phyloP scores from a whole-genome alignment of 169 alveolate species.

The Plasmodium coatneyi region DNA sequence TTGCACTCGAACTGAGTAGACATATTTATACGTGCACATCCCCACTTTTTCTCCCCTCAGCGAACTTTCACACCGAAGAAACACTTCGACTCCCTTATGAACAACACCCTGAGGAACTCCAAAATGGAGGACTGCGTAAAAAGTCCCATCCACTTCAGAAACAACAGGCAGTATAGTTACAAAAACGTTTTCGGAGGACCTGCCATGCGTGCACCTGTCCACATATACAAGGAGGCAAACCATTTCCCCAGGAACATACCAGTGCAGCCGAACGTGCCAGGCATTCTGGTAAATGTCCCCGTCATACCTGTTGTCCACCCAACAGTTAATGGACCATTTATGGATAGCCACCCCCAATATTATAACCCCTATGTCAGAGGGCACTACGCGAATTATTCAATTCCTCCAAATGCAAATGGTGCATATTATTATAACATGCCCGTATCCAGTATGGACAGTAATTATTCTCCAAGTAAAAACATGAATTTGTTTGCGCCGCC shows the following conservation, averaged over 20 bases:
- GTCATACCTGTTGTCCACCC: conserved; percentile 33
- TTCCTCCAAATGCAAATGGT: conserved; percentile 19
- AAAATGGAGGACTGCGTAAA: conserved; percentile 23
- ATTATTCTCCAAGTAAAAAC: conserved; percentile 53
- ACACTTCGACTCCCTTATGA: conserved; percentile 14
- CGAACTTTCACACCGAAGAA: not conserved
- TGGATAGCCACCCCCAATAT: conserved; percentile 27
- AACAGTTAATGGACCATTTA: conserved; percentile 5
- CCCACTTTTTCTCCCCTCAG: not conserved
- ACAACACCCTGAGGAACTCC: conserved; percentile 25
- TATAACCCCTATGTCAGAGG: conserved; percentile 41
- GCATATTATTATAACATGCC: conserved; percentile 43
- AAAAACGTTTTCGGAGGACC: conserved; percentile 40
- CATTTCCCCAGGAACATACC: conserved; percentile 30
- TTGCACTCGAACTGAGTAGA: not conserved
- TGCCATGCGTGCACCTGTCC: not conserved
- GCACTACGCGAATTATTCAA: conserved; percentile 33
- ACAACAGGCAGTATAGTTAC: conserved; percentile 9
- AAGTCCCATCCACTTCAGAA: conserved; percentile 29
- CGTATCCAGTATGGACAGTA: conserved; percentile 24
- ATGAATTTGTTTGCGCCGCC: conserved; percentile 23
- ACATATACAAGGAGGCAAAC: conserved; percentile 27
- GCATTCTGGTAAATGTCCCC: conserved; percentile 36
- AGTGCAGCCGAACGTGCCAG: conserved; percentile 40
- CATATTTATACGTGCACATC: not conserved